Conservation (phyloP, 2,329 filamentous ascomycete genomes). For the Fusarium bulbicola region DNA sequence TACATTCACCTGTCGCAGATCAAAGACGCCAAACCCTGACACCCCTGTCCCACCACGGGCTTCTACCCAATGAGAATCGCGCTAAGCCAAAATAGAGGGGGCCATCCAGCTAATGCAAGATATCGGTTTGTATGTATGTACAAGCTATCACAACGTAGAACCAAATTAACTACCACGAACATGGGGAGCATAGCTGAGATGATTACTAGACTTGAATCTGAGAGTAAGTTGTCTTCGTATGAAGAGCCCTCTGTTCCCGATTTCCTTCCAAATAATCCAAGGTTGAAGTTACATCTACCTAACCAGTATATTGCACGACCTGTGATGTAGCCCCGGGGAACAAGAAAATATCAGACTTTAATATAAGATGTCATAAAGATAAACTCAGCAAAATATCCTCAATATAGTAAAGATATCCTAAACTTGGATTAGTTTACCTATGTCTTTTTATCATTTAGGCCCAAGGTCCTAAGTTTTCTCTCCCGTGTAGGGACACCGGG, state of each 20-base stretch:
- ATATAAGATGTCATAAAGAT: background rate
- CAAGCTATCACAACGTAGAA: background rate
- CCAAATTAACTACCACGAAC: background rate
- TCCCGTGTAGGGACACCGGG: background rate
- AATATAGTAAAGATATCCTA: background rate
- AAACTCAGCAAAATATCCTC: background rate
- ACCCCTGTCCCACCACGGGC: slow-evolving; percentile 1
- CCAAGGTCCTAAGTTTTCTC: background rate
- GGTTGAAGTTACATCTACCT: background rate
- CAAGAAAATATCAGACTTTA: background rate
- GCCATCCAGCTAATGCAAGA: background rate
- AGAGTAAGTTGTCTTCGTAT: background rate
- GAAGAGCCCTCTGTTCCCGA: background rate
- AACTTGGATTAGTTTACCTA: background rate
- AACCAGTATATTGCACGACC: background rate
- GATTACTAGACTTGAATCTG: background rate
- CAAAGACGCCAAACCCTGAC: slow-evolving; percentile 11
- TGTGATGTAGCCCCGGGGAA: background rate
- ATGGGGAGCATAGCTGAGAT: background rate
- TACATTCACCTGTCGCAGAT: slow-evolving; percentile 31
- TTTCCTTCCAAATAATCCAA: background rate
- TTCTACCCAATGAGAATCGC: background rate
- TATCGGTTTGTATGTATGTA: too few species aligned
- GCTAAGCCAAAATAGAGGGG: slow-evolving; percentile 3
- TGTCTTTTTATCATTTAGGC: background rate